Evolutionary conservation across 1,139 yeast genomes (phyloP).

Genomic region (Kluyveromyces marxianus): DNA sequence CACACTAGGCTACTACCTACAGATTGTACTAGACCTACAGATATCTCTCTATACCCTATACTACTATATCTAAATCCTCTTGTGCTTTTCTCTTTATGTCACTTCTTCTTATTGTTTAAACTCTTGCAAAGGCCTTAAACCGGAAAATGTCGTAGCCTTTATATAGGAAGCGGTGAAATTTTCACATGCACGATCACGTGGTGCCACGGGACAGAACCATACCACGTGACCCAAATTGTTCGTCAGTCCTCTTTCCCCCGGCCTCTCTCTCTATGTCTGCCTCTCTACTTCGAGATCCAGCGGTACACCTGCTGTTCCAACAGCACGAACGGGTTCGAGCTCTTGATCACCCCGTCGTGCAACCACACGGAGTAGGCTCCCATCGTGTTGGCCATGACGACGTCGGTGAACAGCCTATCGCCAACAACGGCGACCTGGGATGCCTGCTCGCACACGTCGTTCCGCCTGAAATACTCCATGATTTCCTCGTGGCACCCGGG

Average conservation of each 20-base stretch:
- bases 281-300: neutral
- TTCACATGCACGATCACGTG: slow-evolving; percentile 2
- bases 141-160: no score
- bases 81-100: no score
- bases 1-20: no score
- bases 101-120: no score
- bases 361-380: slow-evolving; percentile 85
- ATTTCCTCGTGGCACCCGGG: slow-evolving; percentile 84
- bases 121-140: no score
- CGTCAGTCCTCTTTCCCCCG: neutral
- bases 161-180: no score
- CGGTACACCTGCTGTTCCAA: slow-evolving; percentile 21
- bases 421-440: slow-evolving; percentile 79
- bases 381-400: slow-evolving; percentile 91
- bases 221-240: neutral
- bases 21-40: no score
- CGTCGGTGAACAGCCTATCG: slow-evolving; percentile 83
- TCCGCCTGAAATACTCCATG: slow-evolving; percentile 44
- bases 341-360: slow-evolving; percentile 52
- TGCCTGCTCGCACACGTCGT: slow-evolving; percentile 43
- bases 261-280: no score
- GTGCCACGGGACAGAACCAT: neutral
- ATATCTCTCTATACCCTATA: no score
- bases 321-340: slow-evolving; percentile 16
- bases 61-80: no score